These are phyloP conservation scores for Evansstolkia leycettana DNA, from an alignment of 495 filamentous ascomycete species.

Conservation along the genomic window DNA sequence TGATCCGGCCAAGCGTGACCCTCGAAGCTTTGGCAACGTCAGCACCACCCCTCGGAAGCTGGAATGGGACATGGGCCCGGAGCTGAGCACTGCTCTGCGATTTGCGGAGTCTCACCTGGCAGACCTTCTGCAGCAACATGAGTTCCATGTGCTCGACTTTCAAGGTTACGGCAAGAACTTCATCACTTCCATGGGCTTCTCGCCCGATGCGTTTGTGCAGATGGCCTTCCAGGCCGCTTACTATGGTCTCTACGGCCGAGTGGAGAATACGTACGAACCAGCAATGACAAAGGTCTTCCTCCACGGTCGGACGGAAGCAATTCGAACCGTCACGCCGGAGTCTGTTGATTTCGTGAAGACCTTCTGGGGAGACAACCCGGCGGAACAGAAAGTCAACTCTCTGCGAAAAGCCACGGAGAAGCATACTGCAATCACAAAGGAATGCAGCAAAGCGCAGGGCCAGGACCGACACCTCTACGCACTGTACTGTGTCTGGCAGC, in stretches of 20 bases:
- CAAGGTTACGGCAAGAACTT: conserved; percentile 87
- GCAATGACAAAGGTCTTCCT: conserved; percentile 95
- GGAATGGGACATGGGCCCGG: conserved; percentile 95
- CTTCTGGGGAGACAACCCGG: conserved; percentile 87
- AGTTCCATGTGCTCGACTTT: conserved; percentile 90
- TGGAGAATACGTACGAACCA: conserved; percentile 94
- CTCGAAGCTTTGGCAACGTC: conserved; percentile 86
- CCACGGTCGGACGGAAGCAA: conserved; percentile 89
- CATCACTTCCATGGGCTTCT: conserved; percentile 93
- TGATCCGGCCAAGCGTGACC: conserved; percentile 89
- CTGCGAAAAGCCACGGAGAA: conserved; percentile 72
- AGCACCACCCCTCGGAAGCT: conserved; percentile 90
- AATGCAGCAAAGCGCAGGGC: conserved; percentile 86
- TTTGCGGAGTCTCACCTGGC: conserved; percentile 94
- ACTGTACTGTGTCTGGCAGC: conserved; percentile 90
- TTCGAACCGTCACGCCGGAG: conserved; percentile 74
- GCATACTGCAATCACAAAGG: conserved; percentile 68
- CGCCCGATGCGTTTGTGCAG: conserved; percentile 93
- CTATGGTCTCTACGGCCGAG: conserved; percentile 88
- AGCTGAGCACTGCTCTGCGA: conserved; percentile 78
- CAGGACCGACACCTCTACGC: conserved; percentile 92
- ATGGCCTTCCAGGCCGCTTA: conserved; percentile 99
- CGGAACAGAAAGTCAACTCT: conserved; percentile 70
- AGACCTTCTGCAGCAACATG: conserved; percentile 91
- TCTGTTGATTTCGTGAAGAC: conserved; percentile 76